Evolutionary conservation across 2,329 filamentous ascomycete species (phyloP), one percentile per base, ranked within the genome.

Genomic region (Truncatella angustata): DNA sequence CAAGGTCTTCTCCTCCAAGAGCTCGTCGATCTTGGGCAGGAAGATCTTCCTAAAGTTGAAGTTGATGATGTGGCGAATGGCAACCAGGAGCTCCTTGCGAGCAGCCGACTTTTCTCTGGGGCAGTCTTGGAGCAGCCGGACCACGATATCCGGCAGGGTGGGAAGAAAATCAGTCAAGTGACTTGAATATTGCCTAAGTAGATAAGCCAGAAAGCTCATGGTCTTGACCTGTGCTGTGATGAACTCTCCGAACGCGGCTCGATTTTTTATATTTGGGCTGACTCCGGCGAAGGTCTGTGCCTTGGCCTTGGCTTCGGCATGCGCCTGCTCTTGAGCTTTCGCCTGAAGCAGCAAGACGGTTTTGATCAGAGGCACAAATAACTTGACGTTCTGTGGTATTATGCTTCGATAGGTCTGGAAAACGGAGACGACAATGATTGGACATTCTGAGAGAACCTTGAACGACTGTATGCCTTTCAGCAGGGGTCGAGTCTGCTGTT

Each of bases 141-240:
- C 90, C 3, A 97, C 90, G 34, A 97, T 93, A 30, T 88, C 86
- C 0, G 94, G 94, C 14, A 99, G 75, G 0, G 85, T 87, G 0
- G 86, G 87, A 24, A 99, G 74, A 62, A 99, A 97, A 61, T 99
- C 94, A 10, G 85, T 84, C 9, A 99, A 75, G 58, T 96, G 89
- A 53, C 88, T 87, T 2, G 91, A 86, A 69, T 97, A 96, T 44
- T 95, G 88, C 39, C 94, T 79, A 11, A 99, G 80, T 1, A 99
- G 75, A 65, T 97, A 99, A 1, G 95, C 95, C 59, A 99, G 70
- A 63, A 99, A 99, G 63, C 92, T 97, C 93, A 99, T 97, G 0
- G 93, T 97, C 76, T 99, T 97, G 14, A 99, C 94, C 69, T 99
- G 95, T 1, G 93, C 91, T 0, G 91, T 97, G 58, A 99, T 95